A percentile compares a stretch with the other conserved stretches of the same genome.
These are phyloP conservation scores for Naegleria gruberi DNA, from an alignment of 208 protist genomes.

Conservation along the genomic window DNA sequence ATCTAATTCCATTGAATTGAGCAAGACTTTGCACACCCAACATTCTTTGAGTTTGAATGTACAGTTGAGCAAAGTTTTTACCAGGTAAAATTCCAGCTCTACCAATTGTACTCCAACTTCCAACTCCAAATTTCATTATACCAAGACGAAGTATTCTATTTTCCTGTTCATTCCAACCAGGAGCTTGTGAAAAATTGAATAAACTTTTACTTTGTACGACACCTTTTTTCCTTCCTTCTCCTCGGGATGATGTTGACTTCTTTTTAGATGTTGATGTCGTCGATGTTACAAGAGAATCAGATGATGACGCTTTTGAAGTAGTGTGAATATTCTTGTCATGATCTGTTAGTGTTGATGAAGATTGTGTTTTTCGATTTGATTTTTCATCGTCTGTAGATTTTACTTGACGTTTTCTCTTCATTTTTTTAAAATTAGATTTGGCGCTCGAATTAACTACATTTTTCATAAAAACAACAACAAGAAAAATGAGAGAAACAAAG, in stretches of 20 bases:
- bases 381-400: no score
- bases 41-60: slow-evolving; percentile 36
- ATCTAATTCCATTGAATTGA: background rate
- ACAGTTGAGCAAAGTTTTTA: slow-evolving; percentile 34
- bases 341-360: no score
- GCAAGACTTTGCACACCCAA: slow-evolving; percentile 32
- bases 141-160: slow-evolving; percentile 29
- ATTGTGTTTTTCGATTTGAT: no score
- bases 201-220: slow-evolving; percentile 7
- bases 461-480: background rate
- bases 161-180: slow-evolving; percentile 36
- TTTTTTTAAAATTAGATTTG: no score
- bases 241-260: background rate
- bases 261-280: background rate
- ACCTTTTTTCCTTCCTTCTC: no score
- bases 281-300: background rate
- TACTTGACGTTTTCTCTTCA: no score
- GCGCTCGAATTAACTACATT: background rate
- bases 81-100: slow-evolving; percentile 4
- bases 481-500: background rate
- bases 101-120: slow-evolving; percentile 24
- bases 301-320: no score
- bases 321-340: no score
- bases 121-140: slow-evolving; percentile 42
- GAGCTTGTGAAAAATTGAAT: background rate